Evolutionary conservation across 208 protist genomes (phyloP), one percentile per base, ranked within the genome.

Genomic region (Trypanosoma congolense): DNA sequence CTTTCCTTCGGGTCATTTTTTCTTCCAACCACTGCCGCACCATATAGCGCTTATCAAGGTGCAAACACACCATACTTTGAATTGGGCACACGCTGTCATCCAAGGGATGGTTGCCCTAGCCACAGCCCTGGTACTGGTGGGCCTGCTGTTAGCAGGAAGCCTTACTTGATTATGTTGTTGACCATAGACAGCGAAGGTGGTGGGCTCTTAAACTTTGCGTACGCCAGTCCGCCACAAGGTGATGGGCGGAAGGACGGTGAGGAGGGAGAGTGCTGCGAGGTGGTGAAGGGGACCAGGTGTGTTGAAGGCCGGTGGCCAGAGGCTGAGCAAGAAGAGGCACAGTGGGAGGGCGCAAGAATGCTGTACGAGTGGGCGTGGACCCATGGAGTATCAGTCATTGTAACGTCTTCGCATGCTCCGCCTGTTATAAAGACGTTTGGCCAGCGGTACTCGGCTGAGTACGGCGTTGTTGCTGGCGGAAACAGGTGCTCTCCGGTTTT

Each of bases 361-460:
- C 59, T 88, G 12, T 82, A 73, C 40, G 18, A 74, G 14, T 82
- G 69, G 47, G 73, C 74, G 18, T 61, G 76, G 51, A 33, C 66
- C 8, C 46, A 77, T 42, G 60, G 40, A 9, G 61, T 79, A 35
- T 45, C 52, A 14, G 64, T 76, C 0, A 61, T 90, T 22, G 8
- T 83, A 21, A 84, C 82, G 1, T 72, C 82, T 12, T 80, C 83
- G 55, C 58, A 68, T 42, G 61, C 61, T 19, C 82, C 82, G 3
- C 43, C 58, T 3, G 50, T 79, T 2, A 56, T 85, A 16, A 72
- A 74, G 46, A 31, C 35, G 1, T 82, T 80, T 47, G 72, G 75
- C n/a, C n/a, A 4, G n/a, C 40, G 61, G 1, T 59, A 67, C 28
- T 52, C 24, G 24, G n/a, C 0, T 14, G 41, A 36, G 10, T 28